Conservation (phyloP, 495 filamentous ascomycete species). For the Physcia stellaris region DNA sequence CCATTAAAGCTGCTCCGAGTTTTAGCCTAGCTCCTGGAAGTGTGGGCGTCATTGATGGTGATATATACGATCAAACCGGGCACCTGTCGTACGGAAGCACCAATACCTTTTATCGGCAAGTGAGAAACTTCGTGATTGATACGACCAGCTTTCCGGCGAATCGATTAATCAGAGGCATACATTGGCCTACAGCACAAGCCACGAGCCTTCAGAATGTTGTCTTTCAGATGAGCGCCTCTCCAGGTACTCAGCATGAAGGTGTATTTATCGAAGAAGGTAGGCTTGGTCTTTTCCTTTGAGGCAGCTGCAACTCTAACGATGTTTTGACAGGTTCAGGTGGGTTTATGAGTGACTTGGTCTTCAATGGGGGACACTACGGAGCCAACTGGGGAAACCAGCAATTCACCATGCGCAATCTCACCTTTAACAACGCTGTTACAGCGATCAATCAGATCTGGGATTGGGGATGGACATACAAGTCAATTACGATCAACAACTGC, state of each 20-base stretch:
- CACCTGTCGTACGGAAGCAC: constrained; percentile 40
- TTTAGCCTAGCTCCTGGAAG: constrained; percentile 32
- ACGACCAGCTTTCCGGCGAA: constrained; percentile 45
- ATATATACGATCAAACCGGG: constrained; percentile 34
- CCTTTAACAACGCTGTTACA: constrained; percentile 49
- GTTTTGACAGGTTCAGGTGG: constrained; percentile 46
- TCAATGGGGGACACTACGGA: constrained; percentile 58
- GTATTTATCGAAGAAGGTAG: constrained; percentile 62
- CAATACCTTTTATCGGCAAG: constrained; percentile 66
- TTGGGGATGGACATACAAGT: constrained; percentile 45
- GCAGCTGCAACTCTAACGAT: constrained; percentile 25
- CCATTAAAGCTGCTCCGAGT: constrained; percentile 47
- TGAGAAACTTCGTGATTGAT: constrained; percentile 68
- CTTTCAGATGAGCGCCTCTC: constrained; percentile 47
- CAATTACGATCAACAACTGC: constrained; percentile 34
- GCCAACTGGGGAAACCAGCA: constrained; percentile 64
- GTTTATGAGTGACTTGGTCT: constrained; percentile 48
- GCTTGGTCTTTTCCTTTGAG: constrained; percentile 7
- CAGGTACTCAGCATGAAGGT: constrained; percentile 54
- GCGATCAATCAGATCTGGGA: constrained; percentile 46
- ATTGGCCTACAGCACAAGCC: constrained; percentile 64
- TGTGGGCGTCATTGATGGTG: constrained; percentile 55
- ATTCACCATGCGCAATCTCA: constrained; percentile 64
- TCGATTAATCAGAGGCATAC: constrained; percentile 47
- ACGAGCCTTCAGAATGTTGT: constrained; percentile 66